phyloP scores from a whole-genome alignment of 2,329 filamentous ascomycete genomes.

The Aspergillus sp. region DNA sequence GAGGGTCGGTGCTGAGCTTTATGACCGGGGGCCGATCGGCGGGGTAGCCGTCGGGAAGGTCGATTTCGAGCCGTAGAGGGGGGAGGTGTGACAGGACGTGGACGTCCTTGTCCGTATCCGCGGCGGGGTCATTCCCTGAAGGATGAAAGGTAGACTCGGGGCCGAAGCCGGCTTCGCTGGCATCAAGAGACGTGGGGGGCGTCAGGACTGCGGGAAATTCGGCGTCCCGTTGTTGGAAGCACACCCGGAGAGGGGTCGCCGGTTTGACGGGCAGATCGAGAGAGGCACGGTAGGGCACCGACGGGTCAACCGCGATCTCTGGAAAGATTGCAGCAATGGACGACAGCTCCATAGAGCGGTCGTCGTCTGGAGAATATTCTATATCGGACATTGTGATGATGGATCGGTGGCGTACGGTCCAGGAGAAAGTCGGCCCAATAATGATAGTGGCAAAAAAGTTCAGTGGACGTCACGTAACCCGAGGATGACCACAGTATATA shows the following conservation, averaged over 20 bases:
- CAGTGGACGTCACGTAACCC: neutral
- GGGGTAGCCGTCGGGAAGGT: constrained; percentile 58
- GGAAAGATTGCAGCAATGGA: constrained; percentile 63
- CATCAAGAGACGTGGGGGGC: constrained; percentile 43
- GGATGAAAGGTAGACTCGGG: constrained; percentile 20
- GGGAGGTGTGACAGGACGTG: constrained; percentile 56
- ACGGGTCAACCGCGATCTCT: constrained; percentile 53
- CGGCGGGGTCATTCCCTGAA: constrained; percentile 17
- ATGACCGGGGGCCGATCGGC: constrained; percentile 50
- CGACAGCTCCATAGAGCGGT: constrained; percentile 59
- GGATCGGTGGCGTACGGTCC: neutral
- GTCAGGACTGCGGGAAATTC: constrained; percentile 36
- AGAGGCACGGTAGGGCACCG: constrained; percentile 48
- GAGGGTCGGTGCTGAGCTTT: constrained; percentile 47
- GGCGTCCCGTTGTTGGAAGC: constrained; percentile 37
- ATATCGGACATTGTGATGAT: constrained; percentile 35
- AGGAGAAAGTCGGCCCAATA: constrained; percentile 7
- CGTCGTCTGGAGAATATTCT: constrained; percentile 46
- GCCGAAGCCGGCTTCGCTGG: constrained; percentile 17
- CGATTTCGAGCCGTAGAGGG: constrained; percentile 53
- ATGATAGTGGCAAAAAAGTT: neutral
- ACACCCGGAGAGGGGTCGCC: constrained; percentile 49
- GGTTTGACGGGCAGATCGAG: constrained; percentile 59
- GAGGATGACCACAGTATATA: neutral
- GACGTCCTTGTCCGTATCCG: constrained; percentile 33